Base-by-base conservation (phyloP, 257 asterid species). In the Jasminum sambac region DNA sequence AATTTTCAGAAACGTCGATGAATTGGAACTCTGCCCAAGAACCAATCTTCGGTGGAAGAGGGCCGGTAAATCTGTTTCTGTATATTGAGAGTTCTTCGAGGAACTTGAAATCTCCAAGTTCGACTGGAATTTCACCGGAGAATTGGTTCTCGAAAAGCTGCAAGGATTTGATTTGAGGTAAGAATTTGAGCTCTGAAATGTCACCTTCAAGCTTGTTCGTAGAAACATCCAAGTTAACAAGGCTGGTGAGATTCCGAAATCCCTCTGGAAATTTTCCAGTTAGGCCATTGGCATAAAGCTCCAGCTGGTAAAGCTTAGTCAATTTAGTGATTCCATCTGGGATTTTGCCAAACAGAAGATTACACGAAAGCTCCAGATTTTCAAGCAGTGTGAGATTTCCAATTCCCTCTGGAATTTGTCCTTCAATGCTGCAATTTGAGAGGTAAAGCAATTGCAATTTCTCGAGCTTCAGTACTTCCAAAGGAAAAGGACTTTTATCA, bases 381-480 rank as follows among this genome's bases (percentile, higher is more conserved):
- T 77, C 76, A n/a, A 83, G 83, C n/a, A 62, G 72, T 7, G 81
- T 83, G 24, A 83, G 81, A 70, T 83, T 83, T 48, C 87, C 83
- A 70, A 83, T 80, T 11, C 67, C 81, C 34, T 75, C 81, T 30
- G 87, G 83, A 70, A 83, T 80, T 59, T 72, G 58, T 1, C 83
- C 87, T 63, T 63, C 80, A 63, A 83, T 75, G 52, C 84, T 83
- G 60, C 59, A 63, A 62, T 83, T 83, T 38, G 85, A 4, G 2
- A 83, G 76, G 61, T 80, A 83, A 63, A 83, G 72, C 83, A 81
- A 83, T 37, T 80, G 67, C 26, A 83, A 64, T 19, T 77, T 83
- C 66, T 72, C 74, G 25, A 83, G 81, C 21, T 78, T 72, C 38
- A 83, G 64, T 38, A 83, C 38, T 63, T 74, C 81, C 63, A 63